These are phyloP conservation scores for Yamadazyma blattariae DNA, from an alignment of 1,139 yeast genomes.

Conservation along the genomic window DNA sequence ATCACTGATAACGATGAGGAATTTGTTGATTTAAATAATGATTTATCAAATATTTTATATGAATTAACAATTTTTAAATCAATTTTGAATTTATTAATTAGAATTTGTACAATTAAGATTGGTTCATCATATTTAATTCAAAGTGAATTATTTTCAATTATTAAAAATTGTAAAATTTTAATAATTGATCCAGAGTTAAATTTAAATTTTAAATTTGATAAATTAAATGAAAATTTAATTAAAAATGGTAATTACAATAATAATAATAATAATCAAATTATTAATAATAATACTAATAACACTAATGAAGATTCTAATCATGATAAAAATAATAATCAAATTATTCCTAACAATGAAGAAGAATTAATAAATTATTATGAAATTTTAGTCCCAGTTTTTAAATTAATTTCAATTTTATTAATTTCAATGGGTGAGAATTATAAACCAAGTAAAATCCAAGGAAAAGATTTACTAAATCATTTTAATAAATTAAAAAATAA, in stretches of 20 bases:
- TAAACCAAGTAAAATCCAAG: constrained; percentile 56
- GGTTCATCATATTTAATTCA: constrained; percentile 81
- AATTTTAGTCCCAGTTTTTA: constrained; percentile 74
- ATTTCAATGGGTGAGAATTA: constrained; percentile 81
- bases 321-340: constrained; percentile 42
- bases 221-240: constrained; percentile 30
- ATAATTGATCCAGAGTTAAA: constrained; percentile 81
- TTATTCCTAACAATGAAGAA: neutral
- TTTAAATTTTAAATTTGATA: constrained; percentile 39
- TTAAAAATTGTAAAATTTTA: constrained; percentile 57
- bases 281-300: neutral
- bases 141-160: constrained; percentile 64
- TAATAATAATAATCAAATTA: no score
- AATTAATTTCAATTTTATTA: constrained; percentile 63
- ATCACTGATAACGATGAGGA: neutral
- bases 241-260: no score
- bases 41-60: constrained; percentile 43
- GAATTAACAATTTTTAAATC: constrained; percentile 78
- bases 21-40: constrained; percentile 4
- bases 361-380: constrained; percentile 51
- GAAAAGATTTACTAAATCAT: constrained; percentile 48
- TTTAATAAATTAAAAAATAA: constrained; percentile 61
- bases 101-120: constrained; percentile 69
- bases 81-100: constrained; percentile 62
- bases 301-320: constrained; percentile 22